A percentile compares a stretch with the other conserved stretches of the same genome.
Evolutionary conservation across 257 asterid species (phyloP).

Genomic region (Forsythia viridissima): DNA sequence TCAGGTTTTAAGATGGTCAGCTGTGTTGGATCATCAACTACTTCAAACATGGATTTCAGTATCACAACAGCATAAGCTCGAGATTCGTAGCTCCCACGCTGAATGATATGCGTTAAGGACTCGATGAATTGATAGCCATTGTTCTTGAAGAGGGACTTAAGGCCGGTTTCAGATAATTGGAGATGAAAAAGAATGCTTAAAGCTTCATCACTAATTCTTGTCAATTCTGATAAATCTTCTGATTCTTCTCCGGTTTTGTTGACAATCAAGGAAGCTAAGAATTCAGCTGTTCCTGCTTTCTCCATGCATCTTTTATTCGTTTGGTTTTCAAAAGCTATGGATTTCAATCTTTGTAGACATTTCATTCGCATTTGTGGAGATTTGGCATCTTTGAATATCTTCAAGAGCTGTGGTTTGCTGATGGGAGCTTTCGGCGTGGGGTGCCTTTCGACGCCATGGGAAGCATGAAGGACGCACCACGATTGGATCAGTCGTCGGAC

Average conservation of each 20-base stretch:
- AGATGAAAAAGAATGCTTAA: slow-evolving; percentile 51
- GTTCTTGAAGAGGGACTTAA: slow-evolving; percentile 34
- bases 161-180: slow-evolving; percentile 51
- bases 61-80: slow-evolving; percentile 58
- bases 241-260: slow-evolving; percentile 9
- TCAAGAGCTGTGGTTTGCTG: slow-evolving; percentile 34
- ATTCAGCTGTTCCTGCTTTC: slow-evolving; percentile 37
- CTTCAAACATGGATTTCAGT: slow-evolving; percentile 43
- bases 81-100: slow-evolving; percentile 59
- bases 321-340: slow-evolving; percentile 33
- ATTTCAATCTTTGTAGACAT: slow-evolving; percentile 34
- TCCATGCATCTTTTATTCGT: slow-evolving; percentile 48
- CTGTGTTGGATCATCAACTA: slow-evolving; percentile 43
- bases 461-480: slow-evolving; percentile 50
- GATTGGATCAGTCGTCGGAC: slow-evolving; percentile 49
- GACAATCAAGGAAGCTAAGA: slow-evolving; percentile 34
- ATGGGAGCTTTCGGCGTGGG: slow-evolving; percentile 50
- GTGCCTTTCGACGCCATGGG: slow-evolving; percentile 39
- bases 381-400: slow-evolving; percentile 36
- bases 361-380: slow-evolving; percentile 27
- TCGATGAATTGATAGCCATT: slow-evolving; percentile 38
- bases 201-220: slow-evolving; percentile 47
- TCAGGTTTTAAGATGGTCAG: slow-evolving; percentile 25
- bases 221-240: slow-evolving; percentile 8
- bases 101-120: slow-evolving; percentile 45